Base-by-base conservation (phyloP, 2,329 filamentous ascomycete species). In the Hymenoscyphus fructigenus region DNA sequence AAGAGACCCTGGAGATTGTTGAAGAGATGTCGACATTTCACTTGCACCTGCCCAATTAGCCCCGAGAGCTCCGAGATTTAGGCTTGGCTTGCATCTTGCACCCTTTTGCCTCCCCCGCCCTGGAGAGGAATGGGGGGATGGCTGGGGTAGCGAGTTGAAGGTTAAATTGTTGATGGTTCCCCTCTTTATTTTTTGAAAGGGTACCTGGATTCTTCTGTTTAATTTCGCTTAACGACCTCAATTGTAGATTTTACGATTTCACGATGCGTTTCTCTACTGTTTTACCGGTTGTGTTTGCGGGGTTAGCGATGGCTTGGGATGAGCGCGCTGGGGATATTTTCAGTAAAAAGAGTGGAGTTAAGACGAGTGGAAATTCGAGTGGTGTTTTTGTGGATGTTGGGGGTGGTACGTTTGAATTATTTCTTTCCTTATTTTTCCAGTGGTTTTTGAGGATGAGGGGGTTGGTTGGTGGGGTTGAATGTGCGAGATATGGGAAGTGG, bases 271-370 rank as follows among this genome's bases (percentile, higher is more conserved):
- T 53, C 23, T 53, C 47, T 53, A 23, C n/a, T 14, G 47, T 3
- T 23, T 14, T 23, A 14, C 10, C 9, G n/a, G 10, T 26, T 7
- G n/a, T 53, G 47, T 14, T 53, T 53, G 47, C 47, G 47, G 47
- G 41, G 17, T 9, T 47, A n/a, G 41, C 20, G 47, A 53, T 14
- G 47, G 47, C 47, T 20, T 53, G 47, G 47, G 47, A 53, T 44
- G 67, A 68, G 47, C 65, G 64, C 10, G 15, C 65, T 3, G 67
- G 67, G 5, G 23, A 67, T 15, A 32, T 68, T 0, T 68, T 68
- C 50, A 63, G 61, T 26, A 47, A 23, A 23, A 56, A 62, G 12
- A 34, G 17, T 26, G 64, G 64, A 12, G 64, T 68, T 12, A 29
- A 65, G 53, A 66, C 63, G 3, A 36, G 57, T 58, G 64, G 47